Conservation (phyloP, 768 basidiomycete species). For the Daedalea quercina region DNA sequence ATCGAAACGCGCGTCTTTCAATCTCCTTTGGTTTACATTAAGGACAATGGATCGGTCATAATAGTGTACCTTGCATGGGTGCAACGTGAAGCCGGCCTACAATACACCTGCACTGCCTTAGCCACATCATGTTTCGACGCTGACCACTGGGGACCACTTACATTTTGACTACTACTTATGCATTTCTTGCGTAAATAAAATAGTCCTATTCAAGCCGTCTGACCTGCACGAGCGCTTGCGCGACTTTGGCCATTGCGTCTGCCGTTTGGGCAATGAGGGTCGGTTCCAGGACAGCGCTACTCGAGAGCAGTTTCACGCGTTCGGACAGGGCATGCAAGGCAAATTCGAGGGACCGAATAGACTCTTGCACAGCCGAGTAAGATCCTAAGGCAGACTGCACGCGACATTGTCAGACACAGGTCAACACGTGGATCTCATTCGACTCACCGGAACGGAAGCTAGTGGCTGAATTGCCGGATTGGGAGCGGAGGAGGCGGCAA, state of each 20-base stretch:
- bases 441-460: background rate
- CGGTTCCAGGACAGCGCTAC: conserved; percentile 36
- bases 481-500: background rate
- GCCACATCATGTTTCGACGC: too few relatives aligned
- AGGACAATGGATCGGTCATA: too few relatives aligned
- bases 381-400: conserved; percentile 3
- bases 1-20: background rate
- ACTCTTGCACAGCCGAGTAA: conserved; percentile 24
- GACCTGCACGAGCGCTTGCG: conserved; percentile 54
- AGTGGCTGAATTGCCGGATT: background rate
- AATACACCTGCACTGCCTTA: too few relatives aligned
- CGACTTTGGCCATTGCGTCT: conserved; percentile 64
- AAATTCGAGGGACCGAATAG: conserved; percentile 44
- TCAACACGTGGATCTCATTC: background rate
- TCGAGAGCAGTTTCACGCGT: conserved; percentile 40
- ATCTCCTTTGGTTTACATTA: too few relatives aligned
- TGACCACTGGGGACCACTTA: too few relatives aligned
- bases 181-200: too few relatives aligned
- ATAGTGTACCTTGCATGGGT: too few relatives aligned
- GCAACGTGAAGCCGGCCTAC: too few relatives aligned
- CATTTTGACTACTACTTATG: too few relatives aligned
- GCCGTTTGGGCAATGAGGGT: conserved; percentile 48
- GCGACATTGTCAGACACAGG: background rate
- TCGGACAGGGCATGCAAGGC: conserved; percentile 46
- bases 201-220: conserved; percentile 40